Evolutionary conservation across 2,329 filamentous ascomycete species (phyloP).

Genomic region (Aureobasidium sp.): DNA sequence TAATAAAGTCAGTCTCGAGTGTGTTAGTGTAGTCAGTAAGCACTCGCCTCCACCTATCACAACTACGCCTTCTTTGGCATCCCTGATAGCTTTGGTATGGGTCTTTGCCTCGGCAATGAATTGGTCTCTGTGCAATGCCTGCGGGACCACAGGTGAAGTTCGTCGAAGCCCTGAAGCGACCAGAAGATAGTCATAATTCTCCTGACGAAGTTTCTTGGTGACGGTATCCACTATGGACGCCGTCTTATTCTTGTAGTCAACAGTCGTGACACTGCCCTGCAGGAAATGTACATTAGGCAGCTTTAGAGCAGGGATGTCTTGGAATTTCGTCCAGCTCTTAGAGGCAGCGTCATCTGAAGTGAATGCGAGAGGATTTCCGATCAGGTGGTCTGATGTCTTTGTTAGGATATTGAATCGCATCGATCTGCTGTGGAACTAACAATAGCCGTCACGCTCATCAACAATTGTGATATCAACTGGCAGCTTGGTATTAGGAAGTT

Average conservation of each 20-base stretch:
- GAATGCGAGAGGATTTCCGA: constrained; percentile 67
- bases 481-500: constrained; percentile 25
- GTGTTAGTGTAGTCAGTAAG: background rate
- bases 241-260: constrained; percentile 55
- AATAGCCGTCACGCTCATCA: constrained; percentile 77
- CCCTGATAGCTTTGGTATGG: constrained; percentile 50
- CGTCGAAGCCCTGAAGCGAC: constrained; percentile 63
- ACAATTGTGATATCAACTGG: constrained; percentile 63
- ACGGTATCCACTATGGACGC: constrained; percentile 45
- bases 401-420: background rate
- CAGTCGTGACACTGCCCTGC: constrained; percentile 55
- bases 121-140: constrained; percentile 53
- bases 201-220: constrained; percentile 24
- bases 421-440: constrained; percentile 41
- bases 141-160: constrained; percentile 66
- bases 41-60: constrained; percentile 62
- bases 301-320: constrained; percentile 60
- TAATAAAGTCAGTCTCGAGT: background rate
- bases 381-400: constrained; percentile 56
- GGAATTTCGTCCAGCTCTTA: constrained; percentile 64
- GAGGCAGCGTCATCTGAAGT: constrained; percentile 56
- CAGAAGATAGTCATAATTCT: constrained; percentile 66
- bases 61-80: constrained; percentile 53
- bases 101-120: constrained; percentile 57
- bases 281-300: constrained; percentile 56